Base-by-base conservation (phyloP, 2,329 filamentous ascomycete species). In the Alternaria tenuissima region DNA sequence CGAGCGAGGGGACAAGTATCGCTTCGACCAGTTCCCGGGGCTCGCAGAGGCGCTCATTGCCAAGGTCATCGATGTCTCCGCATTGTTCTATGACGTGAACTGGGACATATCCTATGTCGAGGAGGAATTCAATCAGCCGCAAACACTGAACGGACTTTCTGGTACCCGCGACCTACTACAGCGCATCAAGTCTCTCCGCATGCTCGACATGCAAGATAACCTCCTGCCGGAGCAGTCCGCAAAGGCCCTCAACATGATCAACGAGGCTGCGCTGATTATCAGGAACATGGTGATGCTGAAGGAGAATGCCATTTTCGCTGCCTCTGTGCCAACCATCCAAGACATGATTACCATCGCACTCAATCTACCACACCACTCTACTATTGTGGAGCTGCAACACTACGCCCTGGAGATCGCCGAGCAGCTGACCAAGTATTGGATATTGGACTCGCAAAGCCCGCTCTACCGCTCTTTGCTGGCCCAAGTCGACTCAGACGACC, bases 221-320 rank as follows among this genome's bases (percentile, higher is more conserved):
- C 83, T 97, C 26, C 87, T 94, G 63, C 87, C 92, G 0, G 87
- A 88, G 30, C 85, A 89, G 6, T 92, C 91, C 66, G 85, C 87
- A 14, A 89, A 93, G 64, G 83, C 86, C 42, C 83, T 98, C 61
- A 86, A 91, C 12, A 87, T 92, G 65, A 86, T 96, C 63, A 94
- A 91, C 24, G 94, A 98, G 78, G 93, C 95, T 2, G 89, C 91
- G 20, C 82, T 98, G 47, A 94, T 96, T 18, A 84, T 98, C 43
- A 88, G 95, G 52, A 99, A 99, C 77, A 97, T 99, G 93, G 90
- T 94, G n/a, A 91, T 96, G 78, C 83, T 97, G 20, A 87, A 89
- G 22, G 93, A 97, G 63, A 99, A 99, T 74, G 94, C 94, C 0
- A 81, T 86, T 24, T 95, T 93, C 75, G 86, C 96, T 70, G 87